Conservation (phyloP, 1,284 basidiomycete genomes). For the Boletellus deceptivus region DNA sequence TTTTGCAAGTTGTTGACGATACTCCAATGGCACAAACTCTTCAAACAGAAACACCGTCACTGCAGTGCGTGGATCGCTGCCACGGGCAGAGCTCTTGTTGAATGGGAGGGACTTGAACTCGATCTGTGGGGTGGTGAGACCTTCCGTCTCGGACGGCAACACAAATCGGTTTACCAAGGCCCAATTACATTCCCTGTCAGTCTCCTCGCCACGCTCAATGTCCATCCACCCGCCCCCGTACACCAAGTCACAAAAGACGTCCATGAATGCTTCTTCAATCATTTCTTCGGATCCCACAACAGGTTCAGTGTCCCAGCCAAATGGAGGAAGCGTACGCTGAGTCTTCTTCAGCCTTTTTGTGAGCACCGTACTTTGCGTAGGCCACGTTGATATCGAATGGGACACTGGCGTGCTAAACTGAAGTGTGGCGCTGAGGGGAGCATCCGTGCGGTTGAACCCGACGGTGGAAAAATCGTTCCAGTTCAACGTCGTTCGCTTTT, state of each 20-base stretch:
- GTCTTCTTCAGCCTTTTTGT: conserved; percentile 78
- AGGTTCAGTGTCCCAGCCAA: conserved; percentile 84
- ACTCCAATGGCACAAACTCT: conserved; percentile 85
- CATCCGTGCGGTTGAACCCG: conserved; percentile 78
- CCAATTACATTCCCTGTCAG: conserved; percentile 87
- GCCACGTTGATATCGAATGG: conserved; percentile 68
- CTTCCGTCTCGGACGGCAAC: not conserved
- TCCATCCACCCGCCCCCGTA: conserved; percentile 81
- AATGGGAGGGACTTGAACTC: conserved; percentile 76
- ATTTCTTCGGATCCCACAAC: conserved; percentile 70
- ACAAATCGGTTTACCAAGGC: conserved; percentile 63
- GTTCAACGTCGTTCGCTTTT: conserved; percentile 75
- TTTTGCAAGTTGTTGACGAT: conserved; percentile 70
- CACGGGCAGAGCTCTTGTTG: conserved; percentile 17
- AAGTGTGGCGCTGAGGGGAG: conserved; percentile 72
- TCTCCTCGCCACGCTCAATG: conserved; percentile 65
- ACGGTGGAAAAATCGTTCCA: conserved; percentile 84
- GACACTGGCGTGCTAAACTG: conserved; percentile 73
- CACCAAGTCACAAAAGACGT: conserved; percentile 83
- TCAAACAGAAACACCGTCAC: conserved; percentile 76
- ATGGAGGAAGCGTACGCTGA: conserved; percentile 74
- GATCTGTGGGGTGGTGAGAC: conserved; percentile 52
- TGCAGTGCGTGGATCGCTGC: conserved; percentile 51
- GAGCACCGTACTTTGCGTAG: conserved; percentile 68
- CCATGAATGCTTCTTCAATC: conserved; percentile 83